Evolutionary conservation across 2,329 filamentous ascomycete species (phyloP).

Genomic region (Pseudomassariella vexata): DNA sequence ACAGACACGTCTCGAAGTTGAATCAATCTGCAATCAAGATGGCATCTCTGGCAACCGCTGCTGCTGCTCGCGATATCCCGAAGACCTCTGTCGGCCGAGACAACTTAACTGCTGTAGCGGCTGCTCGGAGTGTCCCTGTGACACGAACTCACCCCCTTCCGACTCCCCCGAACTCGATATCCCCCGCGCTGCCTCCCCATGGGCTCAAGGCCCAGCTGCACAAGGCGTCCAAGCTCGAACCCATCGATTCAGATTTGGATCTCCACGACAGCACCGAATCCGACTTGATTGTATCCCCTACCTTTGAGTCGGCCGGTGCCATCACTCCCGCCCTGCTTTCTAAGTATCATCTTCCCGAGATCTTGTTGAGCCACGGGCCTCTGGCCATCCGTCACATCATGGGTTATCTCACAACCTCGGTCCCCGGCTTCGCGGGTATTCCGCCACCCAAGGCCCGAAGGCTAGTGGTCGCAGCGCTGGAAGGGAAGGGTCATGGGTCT

Average conservation of each 20-base stretch:
- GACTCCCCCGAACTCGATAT: slow-evolving; percentile 93
- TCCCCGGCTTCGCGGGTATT: slow-evolving; percentile 87
- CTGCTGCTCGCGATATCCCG: slow-evolving; percentile 63
- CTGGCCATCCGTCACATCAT: slow-evolving; percentile 93
- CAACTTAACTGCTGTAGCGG: slow-evolving; percentile 69
- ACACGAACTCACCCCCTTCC: slow-evolving; percentile 63
- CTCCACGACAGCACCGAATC: slow-evolving; percentile 62
- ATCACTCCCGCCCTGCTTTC: slow-evolving; percentile 84
- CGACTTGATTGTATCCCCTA: slow-evolving; percentile 37
- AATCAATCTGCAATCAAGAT: slow-evolving; percentile 43
- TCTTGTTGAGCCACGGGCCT: slow-evolving; percentile 83
- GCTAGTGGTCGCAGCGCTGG: slow-evolving; percentile 85
- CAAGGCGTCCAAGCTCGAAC: slow-evolving; percentile 48
- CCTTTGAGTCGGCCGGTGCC: slow-evolving; percentile 66
- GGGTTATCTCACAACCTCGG: slow-evolving; percentile 85
- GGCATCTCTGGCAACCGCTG: slow-evolving; percentile 61
- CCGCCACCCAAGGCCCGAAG: slow-evolving; percentile 84
- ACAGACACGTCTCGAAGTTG: slow-evolving; percentile 41
- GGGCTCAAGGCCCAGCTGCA: slow-evolving; percentile 66
- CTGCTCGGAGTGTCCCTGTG: slow-evolving; percentile 54
- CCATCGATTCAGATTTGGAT: slow-evolving; percentile 82
- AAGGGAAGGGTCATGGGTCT: slow-evolving; percentile 59
- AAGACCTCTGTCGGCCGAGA: slow-evolving; percentile 57
- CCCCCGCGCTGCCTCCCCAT: slow-evolving; percentile 77
- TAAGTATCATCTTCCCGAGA: slow-evolving; percentile 83